A percentile compares a stretch with the other conserved stretches of the same genome.
These are phyloP conservation scores for Acidiella bohemica DNA, from an alignment of 495 filamentous ascomycete species.

Conservation along the genomic window DNA sequence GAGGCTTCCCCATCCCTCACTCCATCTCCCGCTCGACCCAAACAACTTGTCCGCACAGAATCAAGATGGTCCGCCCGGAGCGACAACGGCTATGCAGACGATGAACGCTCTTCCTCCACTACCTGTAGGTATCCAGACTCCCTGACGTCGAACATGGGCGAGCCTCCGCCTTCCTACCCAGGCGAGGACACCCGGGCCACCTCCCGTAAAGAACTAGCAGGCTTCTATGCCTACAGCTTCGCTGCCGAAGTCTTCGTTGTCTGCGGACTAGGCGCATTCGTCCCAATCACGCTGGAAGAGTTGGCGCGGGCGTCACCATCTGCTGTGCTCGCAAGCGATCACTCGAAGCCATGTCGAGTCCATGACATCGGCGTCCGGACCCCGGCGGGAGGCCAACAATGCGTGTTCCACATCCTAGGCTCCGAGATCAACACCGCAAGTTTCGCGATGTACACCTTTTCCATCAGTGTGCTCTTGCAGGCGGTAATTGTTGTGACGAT, in stretches of 20 bases:
- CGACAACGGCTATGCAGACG: conserved; percentile 27
- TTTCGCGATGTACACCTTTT: conserved; percentile 98
- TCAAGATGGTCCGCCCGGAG: conserved; percentile 23
- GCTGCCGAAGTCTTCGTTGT: conserved; percentile 94
- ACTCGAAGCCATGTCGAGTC: conserved; percentile 8
- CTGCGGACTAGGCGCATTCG: conserved; percentile 81
- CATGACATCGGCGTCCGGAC: conserved; percentile 18
- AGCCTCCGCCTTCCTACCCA: conserved; percentile 35
- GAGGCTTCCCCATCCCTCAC: too few species aligned
- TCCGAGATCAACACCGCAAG: conserved; percentile 86
- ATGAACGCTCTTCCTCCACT: conserved; percentile 23
- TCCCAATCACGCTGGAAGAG: conserved; percentile 91
- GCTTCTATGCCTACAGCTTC: conserved; percentile 95
- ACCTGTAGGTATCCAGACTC: too few species aligned
- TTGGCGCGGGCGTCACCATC: conserved; percentile 57
- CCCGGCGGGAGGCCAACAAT: conserved; percentile 40
- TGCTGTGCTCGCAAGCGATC: conserved; percentile 17
- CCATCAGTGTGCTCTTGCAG: conserved; percentile 77
- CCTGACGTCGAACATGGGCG: conserved; percentile 15
- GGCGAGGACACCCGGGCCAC: conserved; percentile 83
- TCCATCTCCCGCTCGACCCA: too few species aligned
- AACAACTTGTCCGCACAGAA: too few species aligned
- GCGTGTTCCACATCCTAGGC: conserved; percentile 69
- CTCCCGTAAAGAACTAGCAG: conserved; percentile 71
- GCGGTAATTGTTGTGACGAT: conserved; percentile 86